Base-by-base conservation (phyloP, 331 rosid genomes). In the Stylosanthes scabra region DNA sequence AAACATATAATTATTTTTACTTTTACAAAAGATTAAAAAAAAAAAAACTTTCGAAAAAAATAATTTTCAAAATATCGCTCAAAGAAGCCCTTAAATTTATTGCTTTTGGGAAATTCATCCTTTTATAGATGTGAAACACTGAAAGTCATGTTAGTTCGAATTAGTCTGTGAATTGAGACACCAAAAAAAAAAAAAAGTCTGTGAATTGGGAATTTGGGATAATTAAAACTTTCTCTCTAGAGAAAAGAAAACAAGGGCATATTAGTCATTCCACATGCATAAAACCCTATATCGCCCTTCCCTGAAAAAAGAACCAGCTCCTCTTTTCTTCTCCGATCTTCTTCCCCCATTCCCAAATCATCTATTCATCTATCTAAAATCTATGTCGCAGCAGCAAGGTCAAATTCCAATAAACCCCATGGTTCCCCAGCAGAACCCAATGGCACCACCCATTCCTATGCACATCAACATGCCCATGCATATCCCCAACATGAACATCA, bases 351-450 rank as follows among this genome's bases (percentile, higher is more conserved):
- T 47, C 49, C 63, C 12, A 20, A 68, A 6, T 39, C 31, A 47
- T 14, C 6, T 1, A 20, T 20, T 20, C 25, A 20, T 11, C n/a
- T 12, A 10, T 12, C 14, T 6, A 54, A 34, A 0, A 34, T 6
- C 66, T 51, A 89, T 90, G 96, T 80, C 92, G 96, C 79, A 90
- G 51, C 86, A 88, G 63, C 92, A 84, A 76, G 84, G 83, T 58
- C 89, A 88, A 74, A 55, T 79, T 66, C 94, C 94, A 49, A 28
- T 80, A 72, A 80, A 82, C 77, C 84, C 90, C 44, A 71, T 78
- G 77, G 59, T 74, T 12, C 77, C 80, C 6, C 80, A 41, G 37
- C 50, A 56, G 78, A 58, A 77, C 41, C 65, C 82, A 3, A 46
- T 80, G 72, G 39, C 39, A 34, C n/a, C 49, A 37, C 70, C 70